phyloP scores from a whole-genome alignment of 2,329 filamentous ascomycete species.

The Nectriaceae sp. region DNA sequence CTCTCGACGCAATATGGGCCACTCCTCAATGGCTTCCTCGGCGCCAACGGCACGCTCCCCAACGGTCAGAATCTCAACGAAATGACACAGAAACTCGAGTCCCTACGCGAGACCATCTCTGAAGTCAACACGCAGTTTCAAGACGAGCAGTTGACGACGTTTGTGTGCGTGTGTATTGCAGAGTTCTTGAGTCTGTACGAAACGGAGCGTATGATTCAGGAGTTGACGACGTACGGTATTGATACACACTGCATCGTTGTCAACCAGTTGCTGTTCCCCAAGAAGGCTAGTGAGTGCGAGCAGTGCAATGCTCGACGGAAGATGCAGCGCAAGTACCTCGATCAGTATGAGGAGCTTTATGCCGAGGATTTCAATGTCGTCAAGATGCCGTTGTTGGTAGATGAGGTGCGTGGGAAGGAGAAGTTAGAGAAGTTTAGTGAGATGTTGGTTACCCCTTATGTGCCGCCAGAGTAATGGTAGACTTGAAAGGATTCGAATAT shows the following conservation, averaged over 20 bases:
- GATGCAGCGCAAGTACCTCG: conserved; percentile 99
- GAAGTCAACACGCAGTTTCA: conserved; percentile 99
- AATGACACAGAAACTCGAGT: conserved; percentile 92
- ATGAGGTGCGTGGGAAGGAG: conserved; percentile 95
- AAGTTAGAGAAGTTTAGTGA: conserved; percentile 88
- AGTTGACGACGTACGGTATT: conserved; percentile 88
- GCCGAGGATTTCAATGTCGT: conserved; percentile 96
- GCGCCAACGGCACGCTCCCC: conserved; percentile 71
- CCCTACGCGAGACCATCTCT: conserved; percentile 85
- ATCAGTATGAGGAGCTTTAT: conserved; percentile 98
- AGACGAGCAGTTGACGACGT: conserved; percentile 91
- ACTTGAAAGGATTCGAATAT: conserved; percentile 7
- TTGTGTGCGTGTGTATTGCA: conserved; percentile 97
- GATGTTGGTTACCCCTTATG: conserved; percentile 77
- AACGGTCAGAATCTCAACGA: conserved; percentile 93
- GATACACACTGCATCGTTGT: conserved; percentile 98
- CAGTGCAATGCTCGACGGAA: conserved; percentile 93
- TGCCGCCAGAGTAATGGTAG: conserved; percentile 57
- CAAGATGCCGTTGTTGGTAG: conserved; percentile 93
- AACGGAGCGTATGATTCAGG: conserved; percentile 99
- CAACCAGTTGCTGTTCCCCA: conserved; percentile 95
- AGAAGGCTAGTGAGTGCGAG: conserved; percentile 80
- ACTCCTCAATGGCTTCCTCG: conserved; percentile 91
- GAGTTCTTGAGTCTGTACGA: conserved; percentile 97
- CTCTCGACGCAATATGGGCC: conserved; percentile 93